Evolutionary conservation across 345 rosid genomes (phyloP).

Genomic region (Citrus cavaleriei): DNA sequence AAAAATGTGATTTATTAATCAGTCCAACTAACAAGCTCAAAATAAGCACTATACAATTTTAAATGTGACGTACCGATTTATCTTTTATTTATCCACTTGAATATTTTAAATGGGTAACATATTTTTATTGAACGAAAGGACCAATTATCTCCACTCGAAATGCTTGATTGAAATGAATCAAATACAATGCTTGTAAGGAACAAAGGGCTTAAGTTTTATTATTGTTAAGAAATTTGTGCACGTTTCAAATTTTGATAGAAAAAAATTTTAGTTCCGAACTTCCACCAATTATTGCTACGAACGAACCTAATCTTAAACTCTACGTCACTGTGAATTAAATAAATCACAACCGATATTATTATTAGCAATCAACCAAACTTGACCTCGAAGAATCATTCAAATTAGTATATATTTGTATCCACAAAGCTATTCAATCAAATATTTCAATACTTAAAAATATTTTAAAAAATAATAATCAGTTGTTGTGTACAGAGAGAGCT

Average conservation of each 20-base stretch:
- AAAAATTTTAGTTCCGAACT: not conserved
- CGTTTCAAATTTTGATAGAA: not conserved
- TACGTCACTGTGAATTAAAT: not conserved
- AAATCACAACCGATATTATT: not conserved
- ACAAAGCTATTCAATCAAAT: not conserved
- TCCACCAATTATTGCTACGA: not conserved
- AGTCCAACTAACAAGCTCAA: not conserved
- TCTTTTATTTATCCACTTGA: not conserved
- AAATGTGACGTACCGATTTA: not conserved
- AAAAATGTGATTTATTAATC: not conserved
- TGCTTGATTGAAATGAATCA: not conserved
- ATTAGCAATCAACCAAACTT: not conserved
- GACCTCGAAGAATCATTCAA: constrained; percentile 15
- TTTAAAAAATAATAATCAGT: not conserved
- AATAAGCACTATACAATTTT: too few relatives aligned
- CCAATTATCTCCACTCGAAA: not conserved
- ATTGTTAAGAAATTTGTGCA: not conserved
- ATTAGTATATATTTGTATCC: not conserved
- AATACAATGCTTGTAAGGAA: not conserved
- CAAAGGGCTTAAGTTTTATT: not conserved
- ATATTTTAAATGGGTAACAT: not conserved
- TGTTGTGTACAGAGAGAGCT: not conserved
- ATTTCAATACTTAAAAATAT: not conserved
- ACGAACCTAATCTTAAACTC: constrained; percentile 3
- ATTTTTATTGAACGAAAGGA: not conserved